These are phyloP conservation scores for Globisporangium emineosum DNA, from an alignment of 352 stramenopile genomes.

Conservation along the genomic window DNA sequence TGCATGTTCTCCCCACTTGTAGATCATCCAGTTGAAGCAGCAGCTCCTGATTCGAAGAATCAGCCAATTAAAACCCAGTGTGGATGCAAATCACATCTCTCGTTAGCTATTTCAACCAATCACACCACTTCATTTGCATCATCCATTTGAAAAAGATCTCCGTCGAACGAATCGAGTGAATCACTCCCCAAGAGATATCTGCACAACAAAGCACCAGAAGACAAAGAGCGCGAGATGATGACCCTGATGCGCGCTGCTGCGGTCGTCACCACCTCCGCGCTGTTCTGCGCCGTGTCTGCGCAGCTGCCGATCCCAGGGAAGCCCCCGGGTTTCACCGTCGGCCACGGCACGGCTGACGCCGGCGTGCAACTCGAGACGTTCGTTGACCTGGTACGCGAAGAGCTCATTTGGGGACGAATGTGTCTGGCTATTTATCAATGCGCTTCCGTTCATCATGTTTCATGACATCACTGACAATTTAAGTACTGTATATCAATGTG, in stretches of 20 bases:
- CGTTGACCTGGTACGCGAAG: constrained; percentile 58
- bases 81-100: constrained; percentile 1
- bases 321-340: constrained; percentile 62
- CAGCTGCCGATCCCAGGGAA: constrained; percentile 63
- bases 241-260: constrained; percentile 23
- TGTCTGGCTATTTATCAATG: background rate
- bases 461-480: background rate
- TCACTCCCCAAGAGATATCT: background rate
- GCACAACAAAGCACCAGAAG: background rate
- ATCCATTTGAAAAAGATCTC: background rate
- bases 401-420: background rate
- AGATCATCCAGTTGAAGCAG: constrained; percentile 6
- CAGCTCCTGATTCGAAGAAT: background rate
- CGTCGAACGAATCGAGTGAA: constrained; percentile 5
- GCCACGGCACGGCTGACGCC: constrained; percentile 42
- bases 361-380: constrained; percentile 82
- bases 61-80: constrained; percentile 18
- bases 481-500: too few relatives aligned
- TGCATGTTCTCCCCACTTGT: too few relatives aligned
- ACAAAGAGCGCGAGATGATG: constrained; percentile 13
- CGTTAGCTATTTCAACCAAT: constrained; percentile 21
- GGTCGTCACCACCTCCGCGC: constrained; percentile 12
- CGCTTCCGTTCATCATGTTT: background rate
- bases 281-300: constrained; percentile 19
- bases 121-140: background rate